Conservation (phyloP, 345 rosid genomes). For the Jatropha curcas region DNA sequence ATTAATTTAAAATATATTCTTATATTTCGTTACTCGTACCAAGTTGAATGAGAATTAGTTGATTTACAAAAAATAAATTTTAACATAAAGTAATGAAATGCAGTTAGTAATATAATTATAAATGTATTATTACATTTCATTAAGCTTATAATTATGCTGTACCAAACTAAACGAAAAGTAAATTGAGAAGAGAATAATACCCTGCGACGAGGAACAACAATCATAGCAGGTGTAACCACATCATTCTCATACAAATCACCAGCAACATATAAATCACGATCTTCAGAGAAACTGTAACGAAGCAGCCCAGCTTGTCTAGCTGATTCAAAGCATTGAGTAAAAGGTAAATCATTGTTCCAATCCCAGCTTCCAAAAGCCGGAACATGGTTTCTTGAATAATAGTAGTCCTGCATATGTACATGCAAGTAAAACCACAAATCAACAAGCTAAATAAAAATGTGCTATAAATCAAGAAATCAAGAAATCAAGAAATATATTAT, state of each 20-base stretch:
- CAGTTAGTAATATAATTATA: too few relatives aligned
- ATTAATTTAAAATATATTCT: too few relatives aligned
- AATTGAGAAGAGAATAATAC: too few relatives aligned
- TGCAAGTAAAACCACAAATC: neutral
- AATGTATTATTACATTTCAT: too few relatives aligned
- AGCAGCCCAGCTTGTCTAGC: constrained; percentile 67
- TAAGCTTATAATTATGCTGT: too few relatives aligned
- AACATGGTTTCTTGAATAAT: constrained; percentile 60
- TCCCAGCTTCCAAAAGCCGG: constrained; percentile 99
- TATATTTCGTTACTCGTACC: too few relatives aligned
- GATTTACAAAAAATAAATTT: too few relatives aligned
- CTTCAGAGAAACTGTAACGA: constrained; percentile 68
- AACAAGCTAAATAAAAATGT: neutral
- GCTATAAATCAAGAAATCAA: too few relatives aligned
- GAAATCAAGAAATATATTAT: too few relatives aligned
- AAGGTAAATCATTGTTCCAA: constrained; percentile 79
- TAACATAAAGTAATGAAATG: too few relatives aligned
- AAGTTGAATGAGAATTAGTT: too few relatives aligned
- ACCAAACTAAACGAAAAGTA: too few relatives aligned
- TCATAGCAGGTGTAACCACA: constrained; percentile 79
- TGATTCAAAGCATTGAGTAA: constrained; percentile 90
- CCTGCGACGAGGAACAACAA: constrained; percentile 83
- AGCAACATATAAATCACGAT: constrained; percentile 86
- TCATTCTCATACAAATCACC: constrained; percentile 84
- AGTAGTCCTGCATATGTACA: constrained; percentile 46